Evolutionary conservation across 257 asterid genomes (phyloP), one percentile per base, ranked within the genome.

Genomic region (Scutellaria baicalensis): DNA sequence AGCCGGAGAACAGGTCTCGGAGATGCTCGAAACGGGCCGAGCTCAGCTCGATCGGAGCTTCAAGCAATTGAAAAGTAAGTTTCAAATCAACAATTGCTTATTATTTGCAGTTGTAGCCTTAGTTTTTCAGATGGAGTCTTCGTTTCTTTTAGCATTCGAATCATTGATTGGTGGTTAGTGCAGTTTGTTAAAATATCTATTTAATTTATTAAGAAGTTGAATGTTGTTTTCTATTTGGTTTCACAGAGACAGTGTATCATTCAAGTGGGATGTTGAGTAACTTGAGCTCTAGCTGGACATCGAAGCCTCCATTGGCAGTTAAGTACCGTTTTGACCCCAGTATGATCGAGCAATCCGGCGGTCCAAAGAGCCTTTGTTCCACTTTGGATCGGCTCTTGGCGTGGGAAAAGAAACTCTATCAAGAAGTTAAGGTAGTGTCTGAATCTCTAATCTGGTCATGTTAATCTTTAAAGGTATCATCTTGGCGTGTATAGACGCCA

Each of bases 211-310:
- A 1, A 31, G 20, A 58, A 68, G 66, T 61, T 59, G 33, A 21
- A 38, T 56, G 57, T 61, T 31, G 35, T 59, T 66, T 64, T 23
- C 21, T 31, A 14, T 42, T 73, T 52, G 71, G 68, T 70, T 40
- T 72, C 70, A 68, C 87, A 94, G 99, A 94, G 77, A 91, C 97
- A 0, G 91, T 91, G 67, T 94, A 94, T 85, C 99, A 94, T 80
- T 94, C 99, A 5, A 84, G 93, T 80, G 99, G 99, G 77, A 79
- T 91, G 78, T 78, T 94, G 78, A 94, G 97, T 73, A 94, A 72
- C 78, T 75, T 94, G 88, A 94, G 97, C 81, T 94, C 99, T 11
- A 88, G 85, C 75, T 94, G 97, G 97, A 89, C 93, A 57, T 94
- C 98, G 11, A 94, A 88, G 80, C 99, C 99, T 20, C 99, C 99